These are phyloP conservation scores for Umbelopsis sp. DNA, from an alignment of 192 early-diverging fungal species.

Conservation along the genomic window DNA sequence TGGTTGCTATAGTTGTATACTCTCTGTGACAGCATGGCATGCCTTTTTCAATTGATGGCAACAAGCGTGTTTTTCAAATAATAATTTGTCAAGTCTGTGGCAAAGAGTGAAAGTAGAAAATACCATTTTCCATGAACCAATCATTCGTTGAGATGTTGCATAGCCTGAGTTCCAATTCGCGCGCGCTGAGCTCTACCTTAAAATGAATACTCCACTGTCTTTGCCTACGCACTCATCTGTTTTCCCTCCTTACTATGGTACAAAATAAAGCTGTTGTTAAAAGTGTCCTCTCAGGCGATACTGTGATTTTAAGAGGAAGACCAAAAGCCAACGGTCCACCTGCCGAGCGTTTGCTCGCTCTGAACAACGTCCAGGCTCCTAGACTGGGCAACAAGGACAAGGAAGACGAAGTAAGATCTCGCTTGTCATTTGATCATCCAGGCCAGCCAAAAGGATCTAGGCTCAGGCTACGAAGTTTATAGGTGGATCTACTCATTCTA, in stretches of 20 bases:
- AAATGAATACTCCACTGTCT: not conserved
- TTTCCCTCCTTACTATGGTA: conserved; percentile 11
- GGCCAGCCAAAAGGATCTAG: not conserved
- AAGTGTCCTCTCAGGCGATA: conserved; percentile 90
- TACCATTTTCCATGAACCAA: conserved; percentile 11
- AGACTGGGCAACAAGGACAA: conserved; percentile 81
- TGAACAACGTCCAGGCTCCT: conserved; percentile 83
- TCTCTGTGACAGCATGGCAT: not conserved
- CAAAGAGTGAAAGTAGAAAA: not conserved
- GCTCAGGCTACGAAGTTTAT: not conserved
- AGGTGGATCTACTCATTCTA: not conserved
- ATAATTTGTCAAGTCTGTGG: no score
- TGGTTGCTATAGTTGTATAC: not conserved
- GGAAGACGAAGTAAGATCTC: conserved; percentile 79
- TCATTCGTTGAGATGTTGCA: not conserved
- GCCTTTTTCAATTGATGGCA: not conserved
- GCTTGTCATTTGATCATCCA: conserved; percentile 1
- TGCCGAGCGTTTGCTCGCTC: conserved; percentile 80
- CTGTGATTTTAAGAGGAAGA: conserved; percentile 84
- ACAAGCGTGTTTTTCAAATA: no score
- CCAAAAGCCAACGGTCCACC: conserved; percentile 80
- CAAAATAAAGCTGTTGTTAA: conserved; percentile 77
- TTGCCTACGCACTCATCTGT: not conserved
- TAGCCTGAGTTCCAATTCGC: conserved; percentile 14
- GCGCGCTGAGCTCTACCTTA: not conserved